Evolutionary conservation across 495 filamentous ascomycete species (phyloP).

Genomic region (Aspergillus conjunctus): DNA sequence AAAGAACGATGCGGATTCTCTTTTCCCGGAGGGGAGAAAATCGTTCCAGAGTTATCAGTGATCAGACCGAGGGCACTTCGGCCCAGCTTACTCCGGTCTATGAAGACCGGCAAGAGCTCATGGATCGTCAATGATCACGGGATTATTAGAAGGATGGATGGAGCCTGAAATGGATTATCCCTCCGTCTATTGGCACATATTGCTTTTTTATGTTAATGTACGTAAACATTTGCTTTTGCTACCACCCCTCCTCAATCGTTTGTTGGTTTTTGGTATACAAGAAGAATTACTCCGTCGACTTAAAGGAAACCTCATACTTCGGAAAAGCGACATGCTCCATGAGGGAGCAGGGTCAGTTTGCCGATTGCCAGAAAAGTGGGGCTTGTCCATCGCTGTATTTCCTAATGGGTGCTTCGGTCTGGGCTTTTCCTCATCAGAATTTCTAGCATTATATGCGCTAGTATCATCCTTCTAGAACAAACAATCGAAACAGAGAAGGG

Average conservation of each 20-base stretch:
- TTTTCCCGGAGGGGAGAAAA: constrained; percentile 38
- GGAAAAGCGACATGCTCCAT: constrained; percentile 2
- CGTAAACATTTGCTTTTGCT: no score
- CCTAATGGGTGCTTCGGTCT: constrained; percentile 22
- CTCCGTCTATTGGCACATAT: constrained; percentile 20
- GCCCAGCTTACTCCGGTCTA: constrained; percentile 18
- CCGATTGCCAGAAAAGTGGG: constrained; percentile 10
- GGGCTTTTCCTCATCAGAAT: constrained; percentile 9
- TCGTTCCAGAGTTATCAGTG: constrained; percentile 5
- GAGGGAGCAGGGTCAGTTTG: constrained; percentile 19
- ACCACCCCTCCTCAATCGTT: no score
- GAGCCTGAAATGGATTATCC: neutral
- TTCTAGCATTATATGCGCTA: neutral
- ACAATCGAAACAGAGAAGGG: neutral
- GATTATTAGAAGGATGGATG: no score
- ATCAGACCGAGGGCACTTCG: constrained; percentile 16
- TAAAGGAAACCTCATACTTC: neutral
- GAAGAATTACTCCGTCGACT: no score
- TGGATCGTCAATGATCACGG: neutral
- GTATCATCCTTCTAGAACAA: constrained; percentile 7
- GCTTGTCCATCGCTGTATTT: constrained; percentile 12
- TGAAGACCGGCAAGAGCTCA: neutral
- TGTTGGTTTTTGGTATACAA: no score
- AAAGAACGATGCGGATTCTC: constrained; percentile 44
- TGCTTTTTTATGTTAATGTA: neutral